Base-by-base conservation (phyloP, 1,284 basidiomycete species). In the Apiotrichum akiyoshidainum region DNA sequence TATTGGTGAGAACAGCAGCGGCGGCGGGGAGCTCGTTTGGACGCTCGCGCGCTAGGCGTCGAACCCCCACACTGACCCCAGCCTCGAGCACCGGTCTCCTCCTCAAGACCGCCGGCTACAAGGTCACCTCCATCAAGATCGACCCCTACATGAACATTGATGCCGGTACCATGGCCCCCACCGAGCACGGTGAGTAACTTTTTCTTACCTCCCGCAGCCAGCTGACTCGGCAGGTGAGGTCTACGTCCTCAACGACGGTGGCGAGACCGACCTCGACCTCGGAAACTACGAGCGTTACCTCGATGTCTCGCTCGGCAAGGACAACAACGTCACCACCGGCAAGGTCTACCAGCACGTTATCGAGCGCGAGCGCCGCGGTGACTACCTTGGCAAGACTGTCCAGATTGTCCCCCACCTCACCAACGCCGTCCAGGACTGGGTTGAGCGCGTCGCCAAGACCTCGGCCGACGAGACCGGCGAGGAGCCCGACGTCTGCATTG, bases 131-230 rank as follows among this genome's bases (percentile, higher is more conserved):
- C 31, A 98, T 99, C 83, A 99, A 99, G 81, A 98, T 99, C 70
- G 95, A 99, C 78, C 95, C 95, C 22, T 99, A 99, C 76, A 98
- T 99, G 94, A 99, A 99, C 81, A 97, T 99, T 71, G 95, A 99
- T 84, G 96, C 95, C 40, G 96, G 96, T 46, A 98, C 95, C 35
- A 99, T 99, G 95, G 86, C 92, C 45, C 96, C 95, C 14, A 96
- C 93, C 39, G 95, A 99, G 79, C 95, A 99, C 77, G 96, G 93
- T 89, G 75, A 82, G 85, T 39, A 22, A 11, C 31, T 52, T 48
- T 31, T 31, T 31, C 26, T n/a, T n/a, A n/a, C n/a, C n/a, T 31
- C 26, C 26, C 26, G 26, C 26, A 31, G 26, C 26, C 26, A 31
- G 26, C 34, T 42, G 39, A 58, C 34, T 14, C 16, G 1, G n/a